Evolutionary conservation across 805 yeast species (phyloP).

Genomic region (Candida bentonensis): DNA sequence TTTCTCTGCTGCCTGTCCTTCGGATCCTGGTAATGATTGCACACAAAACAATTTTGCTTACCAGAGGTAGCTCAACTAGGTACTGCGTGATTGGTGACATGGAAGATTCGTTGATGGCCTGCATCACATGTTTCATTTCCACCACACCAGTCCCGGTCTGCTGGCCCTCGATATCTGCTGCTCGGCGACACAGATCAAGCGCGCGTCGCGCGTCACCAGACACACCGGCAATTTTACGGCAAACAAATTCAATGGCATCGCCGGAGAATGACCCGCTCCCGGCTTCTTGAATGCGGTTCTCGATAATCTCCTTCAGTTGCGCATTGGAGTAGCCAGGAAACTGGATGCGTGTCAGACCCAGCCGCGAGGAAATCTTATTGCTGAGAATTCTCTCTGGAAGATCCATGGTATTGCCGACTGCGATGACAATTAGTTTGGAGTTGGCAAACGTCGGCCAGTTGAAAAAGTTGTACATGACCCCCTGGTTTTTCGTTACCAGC

Average conservation of each 20-base stretch:
- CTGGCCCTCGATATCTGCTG: conserved; percentile 29
- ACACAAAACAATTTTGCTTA: conserved; percentile 58
- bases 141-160: conserved; percentile 31
- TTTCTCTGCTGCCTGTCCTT: conserved; percentile 58
- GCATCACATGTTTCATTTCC: conserved; percentile 57
- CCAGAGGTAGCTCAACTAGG: conserved; percentile 45
- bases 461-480: conserved; percentile 87
- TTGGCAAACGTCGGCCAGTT: conserved; percentile 87
- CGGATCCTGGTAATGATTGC: conserved; percentile 51
- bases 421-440: conserved; percentile 74
- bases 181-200: conserved; percentile 71
- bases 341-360: conserved; percentile 76
- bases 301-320: conserved; percentile 64
- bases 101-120: conserved; percentile 68
- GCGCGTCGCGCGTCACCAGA: conserved; percentile 97
- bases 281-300: conserved; percentile 30
- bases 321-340: conserved; percentile 79
- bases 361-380: conserved; percentile 79
- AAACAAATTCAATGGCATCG: conserved; percentile 73
- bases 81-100: conserved; percentile 56
- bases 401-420: conserved; percentile 96
- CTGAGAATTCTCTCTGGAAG: conserved; percentile 79
- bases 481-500: conserved; percentile 65
- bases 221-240: conserved; percentile 89
- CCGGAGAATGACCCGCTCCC: conserved; percentile 21